Evolutionary conservation across 768 basidiomycete genomes (phyloP).

Genomic region (Kwoniella shandongensis): DNA sequence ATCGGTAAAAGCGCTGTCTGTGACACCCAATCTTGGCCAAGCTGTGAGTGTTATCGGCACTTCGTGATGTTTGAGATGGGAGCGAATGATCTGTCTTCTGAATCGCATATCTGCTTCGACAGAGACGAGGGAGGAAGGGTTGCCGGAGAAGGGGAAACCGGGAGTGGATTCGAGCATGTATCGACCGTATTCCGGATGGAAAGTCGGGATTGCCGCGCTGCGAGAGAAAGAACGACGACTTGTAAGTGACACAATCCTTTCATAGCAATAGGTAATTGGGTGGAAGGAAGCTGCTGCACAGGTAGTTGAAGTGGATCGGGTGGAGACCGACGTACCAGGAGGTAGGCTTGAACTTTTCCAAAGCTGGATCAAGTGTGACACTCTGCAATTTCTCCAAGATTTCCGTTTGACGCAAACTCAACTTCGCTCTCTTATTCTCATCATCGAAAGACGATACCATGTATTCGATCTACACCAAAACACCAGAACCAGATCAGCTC

Average conservation of each 20-base stretch:
- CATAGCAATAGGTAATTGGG: too few species aligned
- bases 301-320: not conserved
- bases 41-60: slow-evolving; percentile 89
- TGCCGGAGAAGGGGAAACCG: slow-evolving; percentile 88
- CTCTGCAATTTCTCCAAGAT: slow-evolving; percentile 75
- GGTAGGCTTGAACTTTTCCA: slow-evolving; percentile 42
- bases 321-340: slow-evolving; percentile 33
- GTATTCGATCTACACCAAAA: slow-evolving; percentile 74
- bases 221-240: not conserved
- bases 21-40: slow-evolving; percentile 88
- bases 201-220: slow-evolving; percentile 77
- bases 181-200: slow-evolving; percentile 96
- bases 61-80: slow-evolving; percentile 79
- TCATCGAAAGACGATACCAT: slow-evolving; percentile 88
- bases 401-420: slow-evolving; percentile 93
- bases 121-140: slow-evolving; percentile 76
- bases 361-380: slow-evolving; percentile 65
- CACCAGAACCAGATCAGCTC: not conserved
- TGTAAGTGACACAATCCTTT: not conserved
- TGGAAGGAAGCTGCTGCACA: not conserved
- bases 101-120: slow-evolving; percentile 96
- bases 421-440: slow-evolving; percentile 71
- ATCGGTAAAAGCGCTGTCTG: slow-evolving; percentile 78
- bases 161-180: slow-evolving; percentile 99
- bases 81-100: slow-evolving; percentile 78